A percentile compares a stretch with the other conserved stretches of the same genome.
Conservation (phyloP, 108 stramenopile genomes). For the Fragilaria radians region DNA sequence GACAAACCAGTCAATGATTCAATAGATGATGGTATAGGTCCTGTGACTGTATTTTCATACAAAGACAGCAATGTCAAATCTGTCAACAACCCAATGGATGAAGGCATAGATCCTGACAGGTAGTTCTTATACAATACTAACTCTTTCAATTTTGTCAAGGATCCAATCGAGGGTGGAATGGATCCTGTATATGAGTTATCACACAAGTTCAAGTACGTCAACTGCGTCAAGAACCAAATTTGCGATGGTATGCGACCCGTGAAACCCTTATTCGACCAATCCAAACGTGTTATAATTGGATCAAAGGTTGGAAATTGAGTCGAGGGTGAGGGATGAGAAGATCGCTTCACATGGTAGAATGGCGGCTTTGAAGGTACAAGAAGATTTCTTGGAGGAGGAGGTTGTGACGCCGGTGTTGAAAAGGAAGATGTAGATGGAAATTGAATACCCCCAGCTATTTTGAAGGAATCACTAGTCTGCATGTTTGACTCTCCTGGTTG, state of each 20-base stretch:
- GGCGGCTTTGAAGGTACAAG: too few species aligned
- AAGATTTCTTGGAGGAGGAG: too few species aligned
- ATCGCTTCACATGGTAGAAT: too few species aligned
- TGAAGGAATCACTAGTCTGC: too few species aligned
- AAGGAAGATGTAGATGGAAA: too few species aligned
- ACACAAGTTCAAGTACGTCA: neutral
- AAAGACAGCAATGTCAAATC: neutral
- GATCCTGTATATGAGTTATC: neutral
- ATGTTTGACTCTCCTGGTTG: too few species aligned
- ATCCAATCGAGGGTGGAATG: neutral
- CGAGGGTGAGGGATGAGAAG: too few species aligned
- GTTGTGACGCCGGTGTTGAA: too few species aligned
- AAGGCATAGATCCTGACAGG: neutral
- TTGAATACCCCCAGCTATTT: too few species aligned
- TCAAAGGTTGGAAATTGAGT: too few species aligned
- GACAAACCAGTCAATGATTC: neutral
- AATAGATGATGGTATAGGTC: neutral
- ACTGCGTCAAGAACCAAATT: neutral
- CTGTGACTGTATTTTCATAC: neutral
- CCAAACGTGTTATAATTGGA: too few species aligned
- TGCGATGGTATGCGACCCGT: neutral
- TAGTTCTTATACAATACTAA: neutral
- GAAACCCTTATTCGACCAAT: too few species aligned
- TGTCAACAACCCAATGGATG: neutral
- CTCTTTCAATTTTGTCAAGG: neutral